Percentiles rank a stretch among this genome's conserved stretches.
phyloP scores from a whole-genome alignment of 371 early-diverging fungal genomes.

The Mortierella sp. region DNA sequence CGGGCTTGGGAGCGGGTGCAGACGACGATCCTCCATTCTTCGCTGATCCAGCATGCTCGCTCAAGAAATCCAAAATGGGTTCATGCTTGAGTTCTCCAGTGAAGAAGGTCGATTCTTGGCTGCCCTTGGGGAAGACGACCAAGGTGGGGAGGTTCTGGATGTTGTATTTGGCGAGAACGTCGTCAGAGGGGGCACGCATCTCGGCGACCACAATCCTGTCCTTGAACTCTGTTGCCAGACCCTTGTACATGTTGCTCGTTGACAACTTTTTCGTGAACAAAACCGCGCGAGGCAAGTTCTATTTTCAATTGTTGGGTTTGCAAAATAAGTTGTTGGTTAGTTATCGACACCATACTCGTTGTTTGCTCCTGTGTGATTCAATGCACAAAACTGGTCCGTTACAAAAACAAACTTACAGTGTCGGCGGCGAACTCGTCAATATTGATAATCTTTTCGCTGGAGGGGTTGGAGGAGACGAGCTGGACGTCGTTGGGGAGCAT shows the following conservation, averaged over 20 bases:
- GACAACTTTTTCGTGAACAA: conserved; percentile 82
- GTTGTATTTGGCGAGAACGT: conserved; percentile 66
- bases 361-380: too few species aligned
- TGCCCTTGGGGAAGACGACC: conserved; percentile 69
- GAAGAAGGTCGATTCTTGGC: conserved; percentile 54
- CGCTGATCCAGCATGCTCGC: conserved; percentile 66
- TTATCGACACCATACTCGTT: not conserved
- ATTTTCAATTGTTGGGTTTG: conserved; percentile 18
- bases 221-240: conserved; percentile 83
- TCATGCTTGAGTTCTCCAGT: conserved; percentile 66
- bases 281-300: conserved; percentile 75
- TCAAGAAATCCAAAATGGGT: conserved; percentile 68
- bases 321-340: conserved; percentile 3
- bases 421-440: conserved; percentile 68
- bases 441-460: conserved; percentile 68
- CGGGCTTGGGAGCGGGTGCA: conserved; percentile 28
- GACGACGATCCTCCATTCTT: conserved; percentile 37
- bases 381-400: too few species aligned
- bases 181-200: conserved; percentile 71
- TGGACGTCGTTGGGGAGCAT: conserved; percentile 74
- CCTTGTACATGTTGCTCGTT: conserved; percentile 88
- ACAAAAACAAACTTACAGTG: conserved; percentile 57
- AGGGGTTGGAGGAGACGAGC: conserved; percentile 62
- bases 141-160: conserved; percentile 75
- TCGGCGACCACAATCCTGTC: conserved; percentile 82